Base-by-base conservation (phyloP, 2,329 filamentous ascomycete species). In the Lachnellula subtilissima region DNA sequence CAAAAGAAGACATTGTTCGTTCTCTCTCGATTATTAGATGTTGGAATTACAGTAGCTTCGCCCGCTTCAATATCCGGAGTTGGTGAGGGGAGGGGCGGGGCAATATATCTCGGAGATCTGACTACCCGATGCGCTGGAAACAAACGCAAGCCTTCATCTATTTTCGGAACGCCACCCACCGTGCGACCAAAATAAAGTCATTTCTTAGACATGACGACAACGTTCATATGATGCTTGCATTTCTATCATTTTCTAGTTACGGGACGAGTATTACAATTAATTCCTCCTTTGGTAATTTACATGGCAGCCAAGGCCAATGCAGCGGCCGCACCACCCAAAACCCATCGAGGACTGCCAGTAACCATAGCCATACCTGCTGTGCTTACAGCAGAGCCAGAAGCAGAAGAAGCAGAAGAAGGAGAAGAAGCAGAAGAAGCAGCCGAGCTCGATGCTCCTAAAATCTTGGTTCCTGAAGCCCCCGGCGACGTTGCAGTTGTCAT, bases 261-360 rank as follows among this genome's bases (percentile, higher is more conserved):
- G 22, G 22, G 22, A 22, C 22, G 22, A 22, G 22, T 22, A 32
- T 32, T 12, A 12, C 8, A 4, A 32, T 32, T 4, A 32, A 11
- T 32, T 32, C 11, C 28, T 9, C 9, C 28, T 32, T 12, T 32
- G 7, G 40, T 39, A 4, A 35, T 14, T 53, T 53, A 64, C 55
- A 65, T 51, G 3, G 58, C 64, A 28, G 60, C 62, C 43, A 60
- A 55, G n/a, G 57, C 65, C 39, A 61, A 62, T 74, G 19, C 65
- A 6, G 56, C 64, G 4, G 62, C 65, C 2, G 61, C 61, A 48
- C 62, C 64, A 32, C 63, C 63, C 35, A 66, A 8, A 46, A 60
- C 42, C 63, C 64, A 65, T 37, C 54, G 52, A 39, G 63, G 63
- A 48, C 63, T 65, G 5, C 61, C 61, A 51, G 64, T 67, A 25